phyloP scores from a whole-genome alignment of 192 early-diverging fungal species.

The Linderina pennispora region DNA sequence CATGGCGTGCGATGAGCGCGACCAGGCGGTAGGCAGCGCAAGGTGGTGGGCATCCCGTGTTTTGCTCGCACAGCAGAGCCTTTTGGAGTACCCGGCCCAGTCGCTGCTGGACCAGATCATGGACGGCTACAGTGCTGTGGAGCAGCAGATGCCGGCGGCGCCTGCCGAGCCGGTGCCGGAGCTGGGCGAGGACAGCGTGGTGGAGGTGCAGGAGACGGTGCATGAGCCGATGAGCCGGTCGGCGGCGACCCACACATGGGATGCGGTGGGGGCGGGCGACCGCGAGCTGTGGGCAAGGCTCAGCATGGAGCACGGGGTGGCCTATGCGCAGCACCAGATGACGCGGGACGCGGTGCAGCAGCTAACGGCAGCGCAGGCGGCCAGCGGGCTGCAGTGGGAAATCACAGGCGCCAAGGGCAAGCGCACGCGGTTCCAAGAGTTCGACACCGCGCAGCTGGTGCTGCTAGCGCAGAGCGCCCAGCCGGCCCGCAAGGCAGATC shows the following conservation, averaged over 20 bases:
- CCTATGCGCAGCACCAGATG: slow-evolving; percentile 71
- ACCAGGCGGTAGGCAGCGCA: slow-evolving; percentile 21
- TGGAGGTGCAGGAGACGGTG: neutral
- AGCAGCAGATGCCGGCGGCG: slow-evolving; percentile 10
- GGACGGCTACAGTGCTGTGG: slow-evolving; percentile 3
- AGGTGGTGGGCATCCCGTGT: slow-evolving; percentile 74
- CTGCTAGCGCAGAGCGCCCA: slow-evolving; percentile 75
- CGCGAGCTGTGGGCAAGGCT: slow-evolving; percentile 54
- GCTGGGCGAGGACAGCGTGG: neutral
- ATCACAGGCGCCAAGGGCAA: slow-evolving; percentile 85
- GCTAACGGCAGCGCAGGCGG: slow-evolving; percentile 69
- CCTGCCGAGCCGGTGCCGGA: slow-evolving; percentile 4
- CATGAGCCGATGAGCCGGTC: neutral
- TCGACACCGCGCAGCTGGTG: slow-evolving; percentile 86
- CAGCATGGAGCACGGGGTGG: slow-evolving; percentile 73
- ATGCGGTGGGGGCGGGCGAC: slow-evolving; percentile 1
- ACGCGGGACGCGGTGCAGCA: slow-evolving; percentile 57
- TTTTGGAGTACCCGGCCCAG: slow-evolving; percentile 43
- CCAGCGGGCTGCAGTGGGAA: slow-evolving; percentile 76
- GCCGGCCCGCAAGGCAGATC: slow-evolving; percentile 12
- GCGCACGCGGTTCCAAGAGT: slow-evolving; percentile 89
- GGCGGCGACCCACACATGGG: slow-evolving; percentile 1
- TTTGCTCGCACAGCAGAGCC: slow-evolving; percentile 68
- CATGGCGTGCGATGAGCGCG: slow-evolving; percentile 20
- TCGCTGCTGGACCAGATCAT: slow-evolving; percentile 52